phyloP scores from a whole-genome alignment of 2,329 filamentous ascomycete genomes.

The Trichophyton simii region DNA sequence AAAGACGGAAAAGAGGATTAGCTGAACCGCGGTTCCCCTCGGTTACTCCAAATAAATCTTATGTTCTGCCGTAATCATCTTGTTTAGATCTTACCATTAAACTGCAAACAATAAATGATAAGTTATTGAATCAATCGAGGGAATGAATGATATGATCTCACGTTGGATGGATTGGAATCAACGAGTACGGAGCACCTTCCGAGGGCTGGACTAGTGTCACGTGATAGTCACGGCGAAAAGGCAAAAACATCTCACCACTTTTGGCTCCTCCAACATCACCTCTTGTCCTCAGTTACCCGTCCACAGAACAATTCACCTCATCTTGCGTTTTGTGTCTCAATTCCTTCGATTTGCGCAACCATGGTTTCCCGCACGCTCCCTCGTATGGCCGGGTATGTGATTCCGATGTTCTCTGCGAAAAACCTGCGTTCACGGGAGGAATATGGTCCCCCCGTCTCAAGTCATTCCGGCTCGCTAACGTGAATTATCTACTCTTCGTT shows the following conservation, averaged over 20 bases:
- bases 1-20: neutral
- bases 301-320: conserved; percentile 17
- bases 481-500: neutral
- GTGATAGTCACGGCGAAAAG: neutral
- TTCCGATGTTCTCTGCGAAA: conserved; percentile 5
- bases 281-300: conserved; percentile 4
- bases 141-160: too few species aligned
- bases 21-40: neutral
- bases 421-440: neutral
- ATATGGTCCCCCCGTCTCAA: neutral
- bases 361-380: conserved; percentile 33
- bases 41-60: neutral
- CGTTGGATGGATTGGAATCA: too few species aligned
- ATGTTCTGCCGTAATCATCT: neutral
- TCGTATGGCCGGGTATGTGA: conserved; percentile 33
- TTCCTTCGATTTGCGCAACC: conserved; percentile 20
- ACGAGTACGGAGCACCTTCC: too few species aligned
- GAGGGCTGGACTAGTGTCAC: neutral
- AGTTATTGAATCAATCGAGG: too few species aligned
- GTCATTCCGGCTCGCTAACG: conserved; percentile 1
- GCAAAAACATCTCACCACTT: neutral
- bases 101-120: neutral
- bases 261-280: neutral
- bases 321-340: conserved; percentile 3
- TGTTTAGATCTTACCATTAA: neutral